Evolutionary conservation across 352 stramenopile species (phyloP), one percentile per base, ranked within the genome.

Genomic region (Phytophthora pini): DNA sequence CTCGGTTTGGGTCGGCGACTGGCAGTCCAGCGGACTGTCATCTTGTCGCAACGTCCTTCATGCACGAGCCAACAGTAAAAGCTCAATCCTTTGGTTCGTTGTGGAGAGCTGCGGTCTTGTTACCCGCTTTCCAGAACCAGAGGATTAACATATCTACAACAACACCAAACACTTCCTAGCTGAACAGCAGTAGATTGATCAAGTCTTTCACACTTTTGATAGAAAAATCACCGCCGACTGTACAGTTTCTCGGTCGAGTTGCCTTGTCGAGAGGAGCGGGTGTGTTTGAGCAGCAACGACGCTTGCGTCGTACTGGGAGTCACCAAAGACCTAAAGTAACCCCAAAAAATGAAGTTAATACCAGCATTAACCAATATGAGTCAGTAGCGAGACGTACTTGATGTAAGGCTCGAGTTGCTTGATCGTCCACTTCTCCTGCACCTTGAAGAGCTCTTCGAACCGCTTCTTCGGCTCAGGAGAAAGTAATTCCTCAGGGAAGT

Each of bases 371-470:
- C 7, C 2, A 62, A 59, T n/a, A 27, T 38, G 8, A 32, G 9
- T 24, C 0, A 38, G 9, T 47, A 29, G 27, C 52, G 5, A 11
- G 12, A 80, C 80, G 45, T 67, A 94, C 87, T 80, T 80, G 71
- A 95, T 90, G 61, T 89, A 95, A 0, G 87, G 87, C 60, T 94
- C 85, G 2, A 95, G 68, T 51, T 95, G 82, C 32, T 72, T 73
- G 46, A 94, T 70, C 1, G 85, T 93, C 87, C 87, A 95, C 56
- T 95, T 95, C 41, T 92, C 82, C 55, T 95, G 87, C 31, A 82
- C 73, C 20, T 79, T 63, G 65, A 95, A 95, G 27, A 95, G 84
- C 57, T 80, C 73, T 27, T 92, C 71, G 46, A 95, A 94, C 22
- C 87, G 85, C 56, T 80, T 74, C 72, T 92, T 92, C 1, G 87